Evolutionary conservation across 73 alveolate genomes (phyloP).

Genomic region (Paramecium tetraurelia): DNA sequence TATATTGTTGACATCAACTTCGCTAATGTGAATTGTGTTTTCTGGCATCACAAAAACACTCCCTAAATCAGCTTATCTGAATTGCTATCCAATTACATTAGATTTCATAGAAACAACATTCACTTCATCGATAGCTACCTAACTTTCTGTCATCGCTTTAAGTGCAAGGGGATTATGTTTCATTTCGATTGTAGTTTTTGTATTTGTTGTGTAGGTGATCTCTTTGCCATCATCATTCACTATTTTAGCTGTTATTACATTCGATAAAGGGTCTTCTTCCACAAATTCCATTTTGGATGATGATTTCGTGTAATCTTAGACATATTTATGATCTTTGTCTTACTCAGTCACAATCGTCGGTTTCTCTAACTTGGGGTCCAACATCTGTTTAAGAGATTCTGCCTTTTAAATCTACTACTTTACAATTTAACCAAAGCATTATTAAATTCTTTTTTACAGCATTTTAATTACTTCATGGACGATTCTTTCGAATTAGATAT

Average conservation of each 20-base stretch:
- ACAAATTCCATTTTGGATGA: background rate
- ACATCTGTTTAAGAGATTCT: background rate
- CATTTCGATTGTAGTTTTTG: background rate
- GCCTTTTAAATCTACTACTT: background rate
- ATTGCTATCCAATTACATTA: background rate
- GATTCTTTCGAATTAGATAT: slow-evolving; percentile 7
- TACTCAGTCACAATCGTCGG: background rate
- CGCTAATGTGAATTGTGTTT: slow-evolving; percentile 45
- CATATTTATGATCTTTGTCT: background rate
- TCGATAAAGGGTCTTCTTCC: background rate
- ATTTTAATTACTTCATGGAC: background rate
- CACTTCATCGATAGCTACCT: background rate
- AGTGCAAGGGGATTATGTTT: slow-evolving; percentile 58
- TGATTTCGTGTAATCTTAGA: slow-evolving; percentile 12
- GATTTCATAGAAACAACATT: background rate
- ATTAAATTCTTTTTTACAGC: background rate
- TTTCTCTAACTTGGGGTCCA: background rate
- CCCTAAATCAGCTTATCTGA: slow-evolving; percentile 27
- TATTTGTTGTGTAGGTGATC: background rate
- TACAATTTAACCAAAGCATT: background rate
- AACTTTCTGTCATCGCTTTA: slow-evolving; percentile 20
- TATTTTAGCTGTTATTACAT: background rate
- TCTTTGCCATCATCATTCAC: background rate
- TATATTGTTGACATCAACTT: slow-evolving; percentile 50
- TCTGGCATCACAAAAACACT: slow-evolving; percentile 51